Evolutionary conservation across 108 stramenopile species (phyloP).

Genomic region (Cyclotella distinguenda): DNA sequence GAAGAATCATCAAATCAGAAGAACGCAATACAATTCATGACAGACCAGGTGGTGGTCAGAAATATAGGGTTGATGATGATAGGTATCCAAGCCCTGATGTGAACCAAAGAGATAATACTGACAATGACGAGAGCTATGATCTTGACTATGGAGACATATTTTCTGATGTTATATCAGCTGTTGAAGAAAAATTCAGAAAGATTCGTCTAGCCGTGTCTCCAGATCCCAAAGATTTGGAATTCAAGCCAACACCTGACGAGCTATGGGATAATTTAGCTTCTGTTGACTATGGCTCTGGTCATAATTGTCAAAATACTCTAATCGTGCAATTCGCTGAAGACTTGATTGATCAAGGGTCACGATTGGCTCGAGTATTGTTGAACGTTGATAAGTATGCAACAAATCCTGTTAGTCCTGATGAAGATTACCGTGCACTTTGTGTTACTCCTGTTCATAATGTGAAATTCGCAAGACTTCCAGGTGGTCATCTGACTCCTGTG

Average conservation of each 20-base stretch:
- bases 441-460: conserved; percentile 48
- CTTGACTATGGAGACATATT: conserved; percentile 70
- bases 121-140: conserved; percentile 57
- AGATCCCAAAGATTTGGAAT: conserved; percentile 64
- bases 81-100: not conserved
- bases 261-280: conserved; percentile 68
- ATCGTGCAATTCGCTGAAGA: conserved; percentile 85
- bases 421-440: conserved; percentile 3
- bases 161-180: conserved; percentile 42
- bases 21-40: not conserved
- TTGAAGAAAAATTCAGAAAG: conserved; percentile 46
- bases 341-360: conserved; percentile 73
- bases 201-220: conserved; percentile 65
- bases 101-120: conserved; percentile 6
- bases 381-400: conserved; percentile 4
- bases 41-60: conserved; percentile 23
- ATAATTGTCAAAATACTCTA: conserved; percentile 61
- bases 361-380: conserved; percentile 57
- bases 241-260: conserved; percentile 70
- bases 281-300: conserved; percentile 33
- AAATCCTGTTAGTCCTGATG: conserved; percentile 1
- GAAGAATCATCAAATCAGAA: conserved; percentile 1
- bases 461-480: conserved; percentile 76
- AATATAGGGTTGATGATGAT: conserved; percentile 33
- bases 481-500: conserved; percentile 79